Base-by-base conservation (phyloP, 169 alveolate genomes). In the Plasmodium ovale region DNA sequence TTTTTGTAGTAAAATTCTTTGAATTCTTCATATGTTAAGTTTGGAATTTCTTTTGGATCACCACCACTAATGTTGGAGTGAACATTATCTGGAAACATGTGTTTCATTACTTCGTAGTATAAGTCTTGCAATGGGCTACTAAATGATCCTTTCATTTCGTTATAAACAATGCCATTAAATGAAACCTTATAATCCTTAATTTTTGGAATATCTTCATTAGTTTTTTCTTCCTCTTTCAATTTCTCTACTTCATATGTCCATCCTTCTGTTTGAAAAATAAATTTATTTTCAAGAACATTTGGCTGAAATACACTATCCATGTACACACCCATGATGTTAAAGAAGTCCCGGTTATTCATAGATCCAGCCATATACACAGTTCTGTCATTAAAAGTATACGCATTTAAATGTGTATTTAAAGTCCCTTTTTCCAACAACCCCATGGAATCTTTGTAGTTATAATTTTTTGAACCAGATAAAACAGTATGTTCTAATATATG, bases 401-500 rank as follows among this genome's bases (percentile, higher is more conserved):
- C 98, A 84, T 96, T 96, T 58, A 95, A 72, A 74, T 91, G 95
- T 44, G 97, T 93, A 68, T 92, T 92, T 84, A 95, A 92, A 0
- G 96, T 92, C 16, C 97, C 96, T 58, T 95, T 95, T 77, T 94
- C 74, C 25, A 96, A 89, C 37, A 88, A 82, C 21, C 94, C 93
- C 71, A 96, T 94, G 0, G 97, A 95, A 64, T 94, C 97, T 92
- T 95, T 95, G 31, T 92, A 58, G 2, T 96, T 97, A 54, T 91
- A 96, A 53, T 93, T 92, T 31, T 88, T 68, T 49, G 97, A 93
- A 21, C 98, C 98, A 23, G 94, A 90, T 84, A 96, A 85, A 72
- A 96, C 97, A 2, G 97, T 62, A 85, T 96, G 98, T 87, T 96
- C 98, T 68, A 96, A 82, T 9, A 96, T 95, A 64, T 95, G 98